Percentiles rank a stretch among this genome's conserved stretches.
These are phyloP conservation scores for Phallus indusiatus DNA, from an alignment of 768 basidiomycete species.

Conservation along the genomic window DNA sequence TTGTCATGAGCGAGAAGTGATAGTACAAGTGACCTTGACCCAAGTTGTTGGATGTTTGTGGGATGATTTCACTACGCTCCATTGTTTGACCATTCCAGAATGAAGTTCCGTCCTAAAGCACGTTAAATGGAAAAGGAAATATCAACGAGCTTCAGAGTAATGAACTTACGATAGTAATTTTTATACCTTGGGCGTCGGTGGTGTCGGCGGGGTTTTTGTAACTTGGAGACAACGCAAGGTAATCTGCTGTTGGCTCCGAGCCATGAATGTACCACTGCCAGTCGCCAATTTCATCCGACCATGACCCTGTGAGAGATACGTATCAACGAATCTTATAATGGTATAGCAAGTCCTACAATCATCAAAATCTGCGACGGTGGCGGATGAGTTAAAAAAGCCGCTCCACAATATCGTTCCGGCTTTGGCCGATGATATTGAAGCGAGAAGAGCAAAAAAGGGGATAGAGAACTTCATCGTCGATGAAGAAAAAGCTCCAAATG, in stretches of 20 bases:
- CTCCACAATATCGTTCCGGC: conserved; percentile 48
- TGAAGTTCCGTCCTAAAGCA: conserved; percentile 31
- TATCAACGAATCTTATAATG: not conserved
- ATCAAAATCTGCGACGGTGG: conserved; percentile 40
- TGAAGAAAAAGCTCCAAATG: not conserved
- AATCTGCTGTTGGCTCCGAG: conserved; percentile 37
- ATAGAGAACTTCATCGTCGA: not conserved
- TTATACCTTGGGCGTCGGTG: conserved; percentile 40
- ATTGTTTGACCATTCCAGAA: conserved; percentile 46
- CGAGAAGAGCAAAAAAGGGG: conserved; percentile 8
- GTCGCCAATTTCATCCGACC: conserved; percentile 42
- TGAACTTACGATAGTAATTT: conserved; percentile 33
- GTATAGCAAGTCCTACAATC: not conserved
- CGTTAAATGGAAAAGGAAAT: not conserved
- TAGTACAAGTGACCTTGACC: conserved; percentile 51
- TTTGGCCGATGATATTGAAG: conserved; percentile 21
- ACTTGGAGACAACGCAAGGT: conserved; percentile 38
- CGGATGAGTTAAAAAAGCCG: conserved; percentile 42
- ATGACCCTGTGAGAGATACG: conserved; percentile 34
- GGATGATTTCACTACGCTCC: conserved; percentile 30
- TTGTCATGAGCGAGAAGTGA: conserved; percentile 48
- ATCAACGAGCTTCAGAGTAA: not conserved
- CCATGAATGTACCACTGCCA: conserved; percentile 61
- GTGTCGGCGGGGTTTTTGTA: conserved; percentile 54
- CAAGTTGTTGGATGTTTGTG: conserved; percentile 41